Conservation (phyloP, 2,329 filamentous ascomycete genomes). For the Fusarium scirpi region DNA sequence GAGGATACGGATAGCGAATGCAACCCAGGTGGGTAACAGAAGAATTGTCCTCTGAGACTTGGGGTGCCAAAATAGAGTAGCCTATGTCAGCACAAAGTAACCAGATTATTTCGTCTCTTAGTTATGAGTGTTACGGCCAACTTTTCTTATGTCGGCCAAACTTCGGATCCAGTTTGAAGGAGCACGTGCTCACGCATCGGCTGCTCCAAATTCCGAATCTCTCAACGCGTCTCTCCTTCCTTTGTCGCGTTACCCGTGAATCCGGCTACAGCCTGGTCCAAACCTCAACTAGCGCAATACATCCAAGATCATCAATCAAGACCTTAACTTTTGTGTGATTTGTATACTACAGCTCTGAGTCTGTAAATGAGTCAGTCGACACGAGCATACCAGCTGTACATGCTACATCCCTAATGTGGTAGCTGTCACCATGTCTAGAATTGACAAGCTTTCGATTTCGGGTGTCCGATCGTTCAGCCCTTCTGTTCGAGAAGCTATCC, state of each 20-base stretch:
- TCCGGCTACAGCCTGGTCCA: slow-evolving; percentile 19
- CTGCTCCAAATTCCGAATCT: background rate
- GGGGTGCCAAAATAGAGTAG: background rate
- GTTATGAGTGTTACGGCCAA: no score
- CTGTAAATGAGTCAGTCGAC: slow-evolving; percentile 3
- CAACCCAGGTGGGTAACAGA: background rate
- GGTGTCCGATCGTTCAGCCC: slow-evolving; percentile 90
- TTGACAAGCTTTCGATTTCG: slow-evolving; percentile 88
- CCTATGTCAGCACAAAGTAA: background rate
- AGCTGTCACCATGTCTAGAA: slow-evolving; percentile 72
- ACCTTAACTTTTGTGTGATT: background rate
- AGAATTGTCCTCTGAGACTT: background rate
- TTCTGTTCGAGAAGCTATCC: slow-evolving; percentile 78
- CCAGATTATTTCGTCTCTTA: background rate
- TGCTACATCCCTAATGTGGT: slow-evolving; percentile 18
- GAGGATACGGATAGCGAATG: background rate
- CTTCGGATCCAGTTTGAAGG: fast-evolving
- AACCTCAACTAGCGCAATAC: slow-evolving; percentile 2
- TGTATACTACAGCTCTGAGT: background rate
- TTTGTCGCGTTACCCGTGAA: slow-evolving; percentile 31
- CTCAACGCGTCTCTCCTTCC: slow-evolving; percentile 28
- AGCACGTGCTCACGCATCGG: slow-evolving; percentile 38
- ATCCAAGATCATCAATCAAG: background rate
- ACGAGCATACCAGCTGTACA: background rate
- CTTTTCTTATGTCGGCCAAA: slow-evolving; percentile 8